Evolutionary conservation across 768 basidiomycete species (phyloP), one percentile per base, ranked within the genome.

Genomic region (Podaxis sp.): DNA sequence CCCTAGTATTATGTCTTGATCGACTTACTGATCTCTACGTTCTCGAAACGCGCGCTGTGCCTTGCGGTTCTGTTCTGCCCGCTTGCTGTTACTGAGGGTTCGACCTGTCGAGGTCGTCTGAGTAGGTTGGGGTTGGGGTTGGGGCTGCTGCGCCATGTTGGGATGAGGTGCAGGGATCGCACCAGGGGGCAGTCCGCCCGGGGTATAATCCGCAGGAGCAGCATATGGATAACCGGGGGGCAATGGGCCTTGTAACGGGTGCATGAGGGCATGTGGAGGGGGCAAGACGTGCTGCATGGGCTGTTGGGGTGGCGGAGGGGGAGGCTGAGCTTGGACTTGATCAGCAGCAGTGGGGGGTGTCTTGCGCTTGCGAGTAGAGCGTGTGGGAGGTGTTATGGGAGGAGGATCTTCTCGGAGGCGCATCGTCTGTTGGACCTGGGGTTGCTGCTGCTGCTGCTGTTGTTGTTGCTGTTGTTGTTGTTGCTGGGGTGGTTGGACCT

Each of bases 61-160:
- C 74, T 94, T 95, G 67, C 94, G 83, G 73, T 97, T 97, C 78
- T 97, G 94, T 69, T 96, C 94, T 47, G 94, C 94, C 9, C 94
- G 85, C 71, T 94, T 95, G 71, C 87, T 90, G 70, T 82, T 85
- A 73, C 89, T 91, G 55, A 94, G 79, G 11, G 85, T 75, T 52
- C 92, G 80, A 25, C 82, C 81, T 19, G 75, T 73, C 49, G 54
- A 67, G 63, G 17, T 52, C 43, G 36, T 47, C 61, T 69, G 67
- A 6, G 43, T n/a, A 8, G 74, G 70, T 6, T 71, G 70, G 8
- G 73, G 71, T 57, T 73, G 75, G 12, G 73, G 65, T 37, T 68
- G 64, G 58, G 74, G 72, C 1, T 68, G 71, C 27, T 66, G 69
- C 0, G 69, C 68, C 55, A 69, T 70, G 17, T 68, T 67, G 15